Base-by-base conservation (phyloP, 2,329 filamentous ascomycete genomes). In the Xylariaceae sp. region DNA sequence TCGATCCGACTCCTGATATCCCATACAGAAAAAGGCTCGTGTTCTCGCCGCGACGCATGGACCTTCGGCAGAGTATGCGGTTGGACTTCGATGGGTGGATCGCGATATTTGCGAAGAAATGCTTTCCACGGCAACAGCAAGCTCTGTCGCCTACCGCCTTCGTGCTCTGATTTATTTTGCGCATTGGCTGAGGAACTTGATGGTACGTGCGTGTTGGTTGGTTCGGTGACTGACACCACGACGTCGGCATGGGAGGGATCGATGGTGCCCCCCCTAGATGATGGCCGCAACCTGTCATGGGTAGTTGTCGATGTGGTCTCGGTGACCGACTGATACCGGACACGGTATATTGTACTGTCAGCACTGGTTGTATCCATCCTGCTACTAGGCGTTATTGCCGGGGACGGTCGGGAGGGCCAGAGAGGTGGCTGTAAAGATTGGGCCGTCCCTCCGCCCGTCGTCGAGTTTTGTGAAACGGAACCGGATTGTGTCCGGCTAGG, bases 301-400 rank as follows among this genome's bases (percentile, higher is more conserved):
- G 76, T 75, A 6, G 76, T 75, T 50, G 73, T 72, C 3, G 74
- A 73, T 4, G 74, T 73, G 12, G 74, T 73, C 54, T 83, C 83
- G 1, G 80, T 79, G 5, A 79, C 72, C 8, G 80, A 74, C 52
- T 84, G 81, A 60, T 85, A 85, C 50, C 81, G 75, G 37, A 86
- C 75, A 5, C 81, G 80, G 59, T 86, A 86, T 2, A 82, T 78
- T 1, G 83, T 86, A 66, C 82, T 85, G 44, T 81, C 81, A 1
- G 80, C 82, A 62, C 82, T 85, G 19, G 80, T 76, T 1, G 83
- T 85, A 56, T 86, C 82, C 19, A 81, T 81, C 58, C 82, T 74
- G 63, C 81, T 85, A 43, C 83, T 67, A 0, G 82, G 81, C 0
- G 81, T 84, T 2, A 75, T 74, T 34, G 76, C 76, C 37, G 79